Evolutionary conservation across 2,329 filamentous ascomycete genomes (phyloP), one percentile per base, ranked within the genome.

Genomic region (Colletotrichum liaoningense): DNA sequence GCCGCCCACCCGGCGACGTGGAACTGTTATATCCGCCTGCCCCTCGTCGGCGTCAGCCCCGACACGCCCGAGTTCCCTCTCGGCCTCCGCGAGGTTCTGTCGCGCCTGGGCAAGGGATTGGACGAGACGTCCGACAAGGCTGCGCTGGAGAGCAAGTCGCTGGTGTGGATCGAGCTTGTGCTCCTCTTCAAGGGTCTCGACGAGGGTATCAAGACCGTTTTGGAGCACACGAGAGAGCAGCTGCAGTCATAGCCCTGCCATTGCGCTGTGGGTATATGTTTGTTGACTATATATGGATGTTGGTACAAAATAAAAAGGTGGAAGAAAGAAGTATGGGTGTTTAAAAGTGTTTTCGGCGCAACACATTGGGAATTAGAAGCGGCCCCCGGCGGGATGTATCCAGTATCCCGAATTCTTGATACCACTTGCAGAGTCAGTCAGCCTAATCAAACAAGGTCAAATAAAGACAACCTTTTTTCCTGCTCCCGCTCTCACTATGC

Each of bases 41-140:
- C 94, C 5, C 85, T 97, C 2, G 85, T 94, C 63, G 92, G 92
- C 24, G 82, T 95, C 19, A 87, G 88, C 30, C 81, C 89, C 5
- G 85, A 86, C 42, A 93, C 93, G 3, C 86, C 92, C 8, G 90
- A 91, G 4, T 98, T 97, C 82, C 93, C 95, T 7, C 86, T 87
- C 55, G 93, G 91, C 60, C 84, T 98, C 74, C 89, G 91, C 63
- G 87, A 89, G 72, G 88, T 91, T 8, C 85, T 98, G 65, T 85
- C 87, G 1, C 85, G 88, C 58, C 81, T 98, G 74, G 92, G 89
- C 78, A 85, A 81, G 26, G 84, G 84, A 5, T 72, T 88, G 67
- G 82, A 84, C 35, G 82, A 79, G 14, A 87, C 86, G 2, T 84
- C 84, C 24, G 85, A 91, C 76, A 86, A 82, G 78, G 75, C 78